phyloP scores from a whole-genome alignment of 1,284 basidiomycete species.

The Leccinum griseonigrum region DNA sequence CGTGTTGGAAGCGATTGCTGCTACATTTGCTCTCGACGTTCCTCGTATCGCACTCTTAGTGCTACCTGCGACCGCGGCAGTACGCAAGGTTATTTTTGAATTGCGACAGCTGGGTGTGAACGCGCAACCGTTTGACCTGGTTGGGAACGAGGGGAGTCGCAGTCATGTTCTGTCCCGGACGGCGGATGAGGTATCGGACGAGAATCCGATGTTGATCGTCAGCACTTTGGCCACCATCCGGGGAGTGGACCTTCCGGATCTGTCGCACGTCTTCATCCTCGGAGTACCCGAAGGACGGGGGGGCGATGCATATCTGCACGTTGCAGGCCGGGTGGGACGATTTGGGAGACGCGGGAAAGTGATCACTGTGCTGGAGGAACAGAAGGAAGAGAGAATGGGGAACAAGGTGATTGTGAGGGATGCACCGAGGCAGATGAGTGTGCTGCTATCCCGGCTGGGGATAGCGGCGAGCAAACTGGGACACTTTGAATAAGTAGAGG shows the following conservation, averaged over 20 bases:
- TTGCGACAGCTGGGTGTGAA: conserved; percentile 65
- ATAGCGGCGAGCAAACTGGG: conserved; percentile 35
- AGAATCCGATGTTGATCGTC: conserved; percentile 63
- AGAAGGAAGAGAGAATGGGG: conserved; percentile 26
- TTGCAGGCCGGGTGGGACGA: conserved; percentile 73
- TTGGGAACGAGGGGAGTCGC: conserved; percentile 41
- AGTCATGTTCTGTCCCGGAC: conserved; percentile 39
- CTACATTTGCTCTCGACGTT: conserved; percentile 70
- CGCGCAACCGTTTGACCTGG: conserved; percentile 58
- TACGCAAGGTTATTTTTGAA: conserved; percentile 61
- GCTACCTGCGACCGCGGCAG: conserved; percentile 55
- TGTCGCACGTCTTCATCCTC: conserved; percentile 73
- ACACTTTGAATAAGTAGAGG: conserved; percentile 43
- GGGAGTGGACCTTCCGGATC: conserved; percentile 66
- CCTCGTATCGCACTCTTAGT: conserved; percentile 64
- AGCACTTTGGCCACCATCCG: conserved; percentile 65
- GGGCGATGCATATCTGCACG: conserved; percentile 64
- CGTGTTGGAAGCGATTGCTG: conserved; percentile 64
- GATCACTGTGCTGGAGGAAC: conserved; percentile 52
- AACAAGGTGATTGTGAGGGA: conserved; percentile 32
- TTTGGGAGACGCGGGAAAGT: conserved; percentile 65
- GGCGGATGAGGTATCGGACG: conserved; percentile 31
- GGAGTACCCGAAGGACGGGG: conserved; percentile 53
- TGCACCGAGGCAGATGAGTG: conserved; percentile 43
- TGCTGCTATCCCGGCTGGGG: conserved; percentile 47